These are phyloP conservation scores for Podaxis mareebaensis DNA, from an alignment of 768 basidiomycete genomes.

Conservation along the genomic window DNA sequence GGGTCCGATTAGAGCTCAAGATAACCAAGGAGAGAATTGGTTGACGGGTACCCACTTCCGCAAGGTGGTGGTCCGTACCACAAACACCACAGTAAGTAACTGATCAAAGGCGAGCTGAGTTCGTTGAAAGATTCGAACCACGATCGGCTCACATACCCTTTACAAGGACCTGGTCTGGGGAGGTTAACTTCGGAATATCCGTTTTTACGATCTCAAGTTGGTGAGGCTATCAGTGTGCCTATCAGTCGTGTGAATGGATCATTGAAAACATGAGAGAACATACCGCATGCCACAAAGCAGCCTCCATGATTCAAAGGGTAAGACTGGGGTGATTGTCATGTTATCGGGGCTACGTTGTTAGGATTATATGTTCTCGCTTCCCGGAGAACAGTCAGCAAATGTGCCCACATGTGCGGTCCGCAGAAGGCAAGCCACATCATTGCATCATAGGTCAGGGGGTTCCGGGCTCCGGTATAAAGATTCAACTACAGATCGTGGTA, in stretches of 20 bases:
- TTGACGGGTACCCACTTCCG: slow-evolving; percentile 39
- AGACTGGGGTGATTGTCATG: not conserved
- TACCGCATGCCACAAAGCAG: slow-evolving; percentile 13
- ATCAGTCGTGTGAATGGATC: not conserved
- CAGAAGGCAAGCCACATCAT: no score
- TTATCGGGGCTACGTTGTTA: not conserved
- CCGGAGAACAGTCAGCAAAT: not conserved
- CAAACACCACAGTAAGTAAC: slow-evolving; percentile 55
- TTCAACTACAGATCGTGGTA: no score
- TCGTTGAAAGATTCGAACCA: not conserved
- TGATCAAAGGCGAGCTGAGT: slow-evolving; percentile 16
- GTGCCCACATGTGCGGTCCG: not conserved
- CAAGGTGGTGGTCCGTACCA: slow-evolving; percentile 60
- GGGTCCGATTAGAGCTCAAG: slow-evolving; percentile 7
- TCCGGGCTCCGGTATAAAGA: no score
- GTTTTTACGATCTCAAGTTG: slow-evolving; percentile 54
- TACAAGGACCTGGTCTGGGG: slow-evolving; percentile 53
- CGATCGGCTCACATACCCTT: slow-evolving; percentile 41
- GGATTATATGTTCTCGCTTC: not conserved
- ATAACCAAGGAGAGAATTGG: not conserved
- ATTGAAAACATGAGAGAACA: not conserved
- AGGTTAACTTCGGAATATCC: slow-evolving; percentile 49
- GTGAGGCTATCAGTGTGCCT: slow-evolving; percentile 36
- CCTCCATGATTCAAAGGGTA: slow-evolving; percentile 1
- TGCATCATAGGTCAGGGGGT: no score